Evolutionary conservation across 2,329 filamentous ascomycete genomes (phyloP).

Genomic region (Ascochyta koolunga): DNA sequence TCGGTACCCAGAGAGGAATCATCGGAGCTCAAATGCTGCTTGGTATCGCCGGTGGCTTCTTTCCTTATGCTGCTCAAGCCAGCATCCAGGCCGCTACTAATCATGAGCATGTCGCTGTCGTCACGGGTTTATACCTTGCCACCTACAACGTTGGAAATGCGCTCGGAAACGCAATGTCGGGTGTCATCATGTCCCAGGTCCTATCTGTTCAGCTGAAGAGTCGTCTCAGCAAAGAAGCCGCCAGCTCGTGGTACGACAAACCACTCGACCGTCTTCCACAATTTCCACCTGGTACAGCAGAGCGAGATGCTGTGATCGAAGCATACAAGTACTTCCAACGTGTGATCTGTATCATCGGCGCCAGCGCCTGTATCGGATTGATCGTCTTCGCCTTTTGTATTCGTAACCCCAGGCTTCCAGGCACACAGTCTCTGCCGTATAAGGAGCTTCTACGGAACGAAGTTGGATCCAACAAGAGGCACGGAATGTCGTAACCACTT

Average conservation of each 20-base stretch:
- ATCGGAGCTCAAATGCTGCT: slow-evolving; percentile 68
- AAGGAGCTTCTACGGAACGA: neutral
- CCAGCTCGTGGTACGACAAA: slow-evolving; percentile 48
- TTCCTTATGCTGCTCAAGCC: slow-evolving; percentile 59
- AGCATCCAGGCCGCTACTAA: slow-evolving; percentile 58
- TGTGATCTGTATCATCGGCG: slow-evolving; percentile 52
- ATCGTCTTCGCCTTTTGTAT: slow-evolving; percentile 54
- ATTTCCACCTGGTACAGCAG: slow-evolving; percentile 54
- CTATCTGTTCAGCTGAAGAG: slow-evolving; percentile 52
- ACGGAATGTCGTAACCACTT: neutral
- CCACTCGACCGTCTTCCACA: slow-evolving; percentile 48
- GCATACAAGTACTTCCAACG: slow-evolving; percentile 56
- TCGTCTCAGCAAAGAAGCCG: slow-evolving; percentile 33
- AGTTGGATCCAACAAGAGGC: neutral
- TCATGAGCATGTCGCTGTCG: slow-evolving; percentile 65
- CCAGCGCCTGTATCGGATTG: slow-evolving; percentile 47
- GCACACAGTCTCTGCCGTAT: slow-evolving; percentile 52
- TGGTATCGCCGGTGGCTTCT: slow-evolving; percentile 68
- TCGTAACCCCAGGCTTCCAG: slow-evolving; percentile 54
- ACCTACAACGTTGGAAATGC: slow-evolving; percentile 69
- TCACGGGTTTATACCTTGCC: slow-evolving; percentile 68
- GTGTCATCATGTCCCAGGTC: slow-evolving; percentile 66
- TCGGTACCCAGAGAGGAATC: slow-evolving; percentile 59
- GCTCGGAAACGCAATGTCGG: slow-evolving; percentile 65
- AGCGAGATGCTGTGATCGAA: slow-evolving; percentile 52